Evolutionary conservation across 345 rosid genomes (phyloP), one percentile per base, ranked within the genome.

Genomic region (Mangifera indica): DNA sequence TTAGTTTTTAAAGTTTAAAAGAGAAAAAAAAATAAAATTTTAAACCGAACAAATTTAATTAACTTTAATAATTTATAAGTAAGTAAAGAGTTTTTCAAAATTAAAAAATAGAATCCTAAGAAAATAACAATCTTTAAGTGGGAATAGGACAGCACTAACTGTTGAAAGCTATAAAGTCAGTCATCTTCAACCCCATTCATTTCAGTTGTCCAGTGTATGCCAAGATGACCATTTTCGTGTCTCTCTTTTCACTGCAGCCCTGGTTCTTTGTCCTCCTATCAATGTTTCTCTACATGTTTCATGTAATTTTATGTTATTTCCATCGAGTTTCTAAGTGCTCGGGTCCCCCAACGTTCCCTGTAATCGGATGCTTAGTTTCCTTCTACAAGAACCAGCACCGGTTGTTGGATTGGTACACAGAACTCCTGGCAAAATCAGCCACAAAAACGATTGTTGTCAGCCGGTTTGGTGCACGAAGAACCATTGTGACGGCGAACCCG

Each of bases 361-460:
- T 91, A 21, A 82, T 93, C 49, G 95, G 98, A 57, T 91, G 95
- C 74, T 72, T 93, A 76, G 22, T 88, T 56, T 83, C 95, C 24
- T 93, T 89, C 80, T 88, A 84, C 78, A 81, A 63, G 55, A 89
- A 91, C 79, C 89, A 84, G 10, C 69, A 61, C 77, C 90, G 95
- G 66, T 82, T 87, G 56, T 20, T 93, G 48, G 95, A 93, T 64
- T 93, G 98, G 95, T 93, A 91, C 51, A 93, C 98, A 2, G 84
- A 88, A 63, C 87, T 89, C 56, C 76, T 93, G 0, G 74, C 83
- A 20, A 69, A 77, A 67, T 89, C 93, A 8, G 76, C 87, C 5
- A 86, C 86, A 72, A 78, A 75, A 58, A 93, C 97, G 0, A 84
- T 91, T 14, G 83, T 85, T 14, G 81, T 93, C n/a, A 17, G 74